Evolutionary conservation across 768 basidiomycete genomes (phyloP).

Genomic region (Lactifluus volemus): DNA sequence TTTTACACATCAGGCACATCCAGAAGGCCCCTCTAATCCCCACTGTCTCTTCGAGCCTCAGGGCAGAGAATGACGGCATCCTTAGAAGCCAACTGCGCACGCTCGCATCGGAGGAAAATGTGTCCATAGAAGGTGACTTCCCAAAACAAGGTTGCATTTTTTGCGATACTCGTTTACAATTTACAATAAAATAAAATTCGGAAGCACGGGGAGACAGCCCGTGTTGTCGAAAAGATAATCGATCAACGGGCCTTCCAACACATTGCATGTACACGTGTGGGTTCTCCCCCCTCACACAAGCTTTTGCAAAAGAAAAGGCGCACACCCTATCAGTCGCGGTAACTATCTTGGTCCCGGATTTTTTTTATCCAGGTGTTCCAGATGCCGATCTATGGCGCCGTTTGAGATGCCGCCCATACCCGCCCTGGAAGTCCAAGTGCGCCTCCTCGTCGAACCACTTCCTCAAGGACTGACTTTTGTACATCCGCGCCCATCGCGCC

Average conservation of each 20-base stretch:
- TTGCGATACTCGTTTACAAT: no score
- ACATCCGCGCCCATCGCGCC: slow-evolving; percentile 43
- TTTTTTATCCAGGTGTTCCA: not conserved
- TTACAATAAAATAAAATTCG: no score
- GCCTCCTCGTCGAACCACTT: slow-evolving; percentile 65
- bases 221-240: no score
- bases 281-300: no score
- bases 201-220: no score
- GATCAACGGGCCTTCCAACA: no score
- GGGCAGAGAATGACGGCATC: not conserved
- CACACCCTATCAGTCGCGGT: not conserved
- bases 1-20: not conserved
- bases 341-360: not conserved
- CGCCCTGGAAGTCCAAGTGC: slow-evolving; percentile 59
- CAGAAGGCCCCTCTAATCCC: not conserved
- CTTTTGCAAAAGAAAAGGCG: not conserved
- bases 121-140: not conserved
- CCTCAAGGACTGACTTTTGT: slow-evolving; percentile 51
- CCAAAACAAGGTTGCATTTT: no score
- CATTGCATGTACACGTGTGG: no score
- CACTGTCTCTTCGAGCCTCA: not conserved
- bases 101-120: slow-evolving; percentile 1
- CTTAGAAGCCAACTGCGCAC: not conserved
- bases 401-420: slow-evolving; percentile 36
- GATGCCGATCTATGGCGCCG: not conserved